Percentiles rank a stretch among this genome's conserved stretches.
Conservation (phyloP, 2,329 filamentous ascomycete genomes). For the Colletotrichum tabaci region DNA sequence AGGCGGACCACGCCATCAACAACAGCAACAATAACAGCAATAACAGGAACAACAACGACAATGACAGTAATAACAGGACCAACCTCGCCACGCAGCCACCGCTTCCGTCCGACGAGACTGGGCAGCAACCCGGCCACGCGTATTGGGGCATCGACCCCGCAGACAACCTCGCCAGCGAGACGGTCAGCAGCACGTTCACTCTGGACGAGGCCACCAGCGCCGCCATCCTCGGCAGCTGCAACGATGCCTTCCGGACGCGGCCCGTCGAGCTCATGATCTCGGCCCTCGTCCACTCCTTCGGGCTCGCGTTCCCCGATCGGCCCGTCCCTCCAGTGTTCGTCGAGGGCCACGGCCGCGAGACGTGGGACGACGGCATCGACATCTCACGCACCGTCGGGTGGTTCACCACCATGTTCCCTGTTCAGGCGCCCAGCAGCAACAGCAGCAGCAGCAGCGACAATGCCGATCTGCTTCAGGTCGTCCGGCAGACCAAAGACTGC, state of each 20-base stretch:
- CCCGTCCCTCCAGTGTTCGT: conserved; percentile 53
- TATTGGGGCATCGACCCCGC: conserved; percentile 46
- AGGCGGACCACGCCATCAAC: conserved; percentile 50
- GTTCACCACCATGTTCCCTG: conserved; percentile 60
- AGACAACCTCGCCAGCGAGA: conserved; percentile 46
- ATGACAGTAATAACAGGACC: no score
- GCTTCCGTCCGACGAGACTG: conserved; percentile 28
- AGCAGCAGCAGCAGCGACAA: no score
- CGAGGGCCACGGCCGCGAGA: conserved; percentile 59
- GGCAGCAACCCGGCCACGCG: conserved; percentile 18
- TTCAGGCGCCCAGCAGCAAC: conserved; percentile 31
- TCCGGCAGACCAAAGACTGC: background rate
- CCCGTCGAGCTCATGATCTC: conserved; percentile 58
- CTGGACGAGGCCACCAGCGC: conserved; percentile 48
- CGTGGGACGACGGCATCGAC: conserved; percentile 52
- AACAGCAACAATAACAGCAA: background rate
- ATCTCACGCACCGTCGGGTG: conserved; percentile 59
- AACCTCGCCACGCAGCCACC: conserved; percentile 8
- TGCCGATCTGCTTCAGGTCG: background rate
- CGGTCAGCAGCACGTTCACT: conserved; percentile 55
- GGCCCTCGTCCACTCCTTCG: conserved; percentile 53
- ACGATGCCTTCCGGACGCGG: conserved; percentile 53
- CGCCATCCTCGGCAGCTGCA: conserved; percentile 47
- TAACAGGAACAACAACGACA: background rate
- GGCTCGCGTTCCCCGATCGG: conserved; percentile 52